Base-by-base conservation (phyloP, 2,329 filamentous ascomycete genomes). In the Parasarocladium wereldwijsianum region DNA sequence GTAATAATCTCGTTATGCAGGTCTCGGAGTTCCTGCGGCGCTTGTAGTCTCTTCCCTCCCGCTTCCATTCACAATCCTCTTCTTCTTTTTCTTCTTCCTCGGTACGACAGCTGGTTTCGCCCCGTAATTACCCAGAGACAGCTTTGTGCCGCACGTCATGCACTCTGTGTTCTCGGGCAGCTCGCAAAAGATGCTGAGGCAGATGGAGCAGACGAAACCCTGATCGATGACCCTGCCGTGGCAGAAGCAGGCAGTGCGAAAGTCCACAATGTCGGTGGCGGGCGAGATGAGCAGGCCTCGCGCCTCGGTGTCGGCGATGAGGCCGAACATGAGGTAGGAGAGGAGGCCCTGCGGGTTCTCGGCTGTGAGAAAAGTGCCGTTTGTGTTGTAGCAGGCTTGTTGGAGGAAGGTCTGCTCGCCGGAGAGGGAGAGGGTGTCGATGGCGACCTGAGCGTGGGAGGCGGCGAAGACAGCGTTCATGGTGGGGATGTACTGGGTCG, bases 381-480 rank as follows among this genome's bases (percentile, higher is more conserved):
- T 56, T 3, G 69, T 73, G 43, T 72, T 71, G 52, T 66, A 72
- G 48, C 61, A 63, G 10, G 90, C 90, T 56, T 98, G 90, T 49
- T 98, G 87, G 28, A 98, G 63, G 51, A 98, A 92, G 8, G 93
- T 86, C 1, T 87, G 83, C 41, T 84, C 73, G 14, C 83, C 84
- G 24, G 78, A 74, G 9, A 98, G 64, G 40, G 92, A 80, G 36
- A 93, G 69, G 19, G 93, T 87, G 51, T 98, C 90, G 44, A 98
- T 85, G 15, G 86, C 82, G 38, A 98, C 84, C 42, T 73, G 72
- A 32, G 85, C 69, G 39, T 87, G 76, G 45, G 93, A 82, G 35
- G 87, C 90, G 3, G 90, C 90, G 54, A 98, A 98, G 36, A 96
- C 93, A 43, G 79, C 73, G 57, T 98, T 98, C 90, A 98, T 98